phyloP scores from a whole-genome alignment of 495 filamentous ascomycete species.

The Tuber brumale region DNA sequence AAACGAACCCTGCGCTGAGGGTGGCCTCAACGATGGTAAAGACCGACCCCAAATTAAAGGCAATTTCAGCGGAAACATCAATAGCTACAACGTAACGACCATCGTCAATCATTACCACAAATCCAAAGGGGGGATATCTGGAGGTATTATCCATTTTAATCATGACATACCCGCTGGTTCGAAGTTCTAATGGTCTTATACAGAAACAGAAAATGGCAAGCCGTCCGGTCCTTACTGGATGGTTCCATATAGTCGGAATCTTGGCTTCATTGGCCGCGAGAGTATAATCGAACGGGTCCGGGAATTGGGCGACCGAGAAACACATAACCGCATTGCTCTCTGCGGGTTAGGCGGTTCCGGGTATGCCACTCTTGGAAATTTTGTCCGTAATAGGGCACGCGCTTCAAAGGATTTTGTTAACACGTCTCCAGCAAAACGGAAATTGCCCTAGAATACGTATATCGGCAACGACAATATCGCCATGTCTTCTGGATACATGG shows the following conservation, averaged over 20 bases:
- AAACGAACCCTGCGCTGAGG: too few species aligned
- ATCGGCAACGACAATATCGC: constrained; percentile 9
- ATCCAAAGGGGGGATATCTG: neutral
- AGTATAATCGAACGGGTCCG: constrained; percentile 8
- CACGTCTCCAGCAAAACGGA: constrained; percentile 45
- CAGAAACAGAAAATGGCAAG: neutral
- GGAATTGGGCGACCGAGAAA: neutral
- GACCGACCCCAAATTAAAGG: too few species aligned
- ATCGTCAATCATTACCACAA: neutral
- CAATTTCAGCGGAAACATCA: neutral
- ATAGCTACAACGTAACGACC: neutral
- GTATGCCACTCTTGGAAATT: constrained; percentile 10
- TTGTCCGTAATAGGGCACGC: too few species aligned
- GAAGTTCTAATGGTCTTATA: neutral
- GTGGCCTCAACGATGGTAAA: too few species aligned
- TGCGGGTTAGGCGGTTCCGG: constrained; percentile 18
- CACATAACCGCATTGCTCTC: constrained; percentile 14
- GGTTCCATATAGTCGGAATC: constrained; percentile 19
- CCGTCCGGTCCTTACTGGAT: neutral
- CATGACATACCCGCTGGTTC: neutral
- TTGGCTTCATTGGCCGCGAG: constrained; percentile 11
- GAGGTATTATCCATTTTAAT: neutral
- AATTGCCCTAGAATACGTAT: constrained; percentile 48
- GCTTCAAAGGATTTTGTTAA: too few species aligned
- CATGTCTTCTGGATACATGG: constrained; percentile 46